phyloP scores from a whole-genome alignment of 768 basidiomycete species.

The Hygrophoropsis aurantiaca region DNA sequence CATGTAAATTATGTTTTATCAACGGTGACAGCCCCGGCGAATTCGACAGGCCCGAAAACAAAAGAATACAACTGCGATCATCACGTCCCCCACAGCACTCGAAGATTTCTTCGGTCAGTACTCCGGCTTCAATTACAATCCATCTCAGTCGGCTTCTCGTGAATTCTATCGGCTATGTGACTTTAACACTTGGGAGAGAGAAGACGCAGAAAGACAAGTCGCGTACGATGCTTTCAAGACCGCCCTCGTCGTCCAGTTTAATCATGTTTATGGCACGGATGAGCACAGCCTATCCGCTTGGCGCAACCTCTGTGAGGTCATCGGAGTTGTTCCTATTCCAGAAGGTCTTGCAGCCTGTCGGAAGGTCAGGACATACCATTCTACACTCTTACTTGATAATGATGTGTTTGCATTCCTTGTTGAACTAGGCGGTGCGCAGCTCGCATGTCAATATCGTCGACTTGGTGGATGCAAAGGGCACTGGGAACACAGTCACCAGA shows the following conservation, averaged over 20 bases:
- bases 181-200: not conserved
- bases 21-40: too few relatives aligned
- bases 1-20: too few relatives aligned
- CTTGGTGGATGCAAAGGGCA: not conserved
- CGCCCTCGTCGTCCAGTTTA: constrained; percentile 25
- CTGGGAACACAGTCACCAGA: not conserved
- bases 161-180: constrained; percentile 20
- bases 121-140: constrained; percentile 15
- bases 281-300: constrained; percentile 13
- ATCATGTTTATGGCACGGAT: constrained; percentile 19
- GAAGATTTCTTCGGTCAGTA: constrained; percentile 23
- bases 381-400: constrained; percentile 12
- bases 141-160: constrained; percentile 10
- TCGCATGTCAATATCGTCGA: constrained; percentile 3
- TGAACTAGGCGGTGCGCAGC: not conserved
- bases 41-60: too few relatives aligned
- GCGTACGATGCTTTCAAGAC: constrained; percentile 10
- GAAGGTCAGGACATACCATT: constrained; percentile 12
- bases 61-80: too few relatives aligned
- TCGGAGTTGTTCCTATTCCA: constrained; percentile 16
- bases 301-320: constrained; percentile 17
- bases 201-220: not conserved
- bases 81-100: constrained; percentile 12
- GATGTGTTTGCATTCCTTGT: not conserved
- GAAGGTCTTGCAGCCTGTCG: constrained; percentile 14